Evolutionary conservation across 2,329 filamentous ascomycete species (phyloP).

Genomic region (Coniella lustricola): DNA sequence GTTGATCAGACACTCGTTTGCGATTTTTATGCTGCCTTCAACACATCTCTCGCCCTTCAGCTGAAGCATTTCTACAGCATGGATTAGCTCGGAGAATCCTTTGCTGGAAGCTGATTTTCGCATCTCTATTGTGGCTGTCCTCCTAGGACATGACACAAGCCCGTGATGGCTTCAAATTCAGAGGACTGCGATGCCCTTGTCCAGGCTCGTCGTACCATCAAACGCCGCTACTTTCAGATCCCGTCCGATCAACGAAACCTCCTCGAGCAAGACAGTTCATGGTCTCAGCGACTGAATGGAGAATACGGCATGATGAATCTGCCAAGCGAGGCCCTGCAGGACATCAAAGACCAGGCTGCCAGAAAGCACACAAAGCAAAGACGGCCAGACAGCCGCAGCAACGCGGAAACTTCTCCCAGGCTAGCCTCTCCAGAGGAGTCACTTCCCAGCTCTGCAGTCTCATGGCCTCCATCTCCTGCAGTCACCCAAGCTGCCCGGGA

Average conservation of each 20-base stretch:
- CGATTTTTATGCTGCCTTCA: no score
- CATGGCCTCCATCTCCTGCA: no score
- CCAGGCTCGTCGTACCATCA: conserved; percentile 29
- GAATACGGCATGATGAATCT: conserved; percentile 25
- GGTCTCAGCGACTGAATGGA: conserved; percentile 22
- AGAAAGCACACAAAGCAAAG: conserved; percentile 11
- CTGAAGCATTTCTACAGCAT: no score
- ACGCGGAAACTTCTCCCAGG: background rate
- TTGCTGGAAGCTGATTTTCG: no score
- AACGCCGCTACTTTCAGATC: conserved; percentile 35
- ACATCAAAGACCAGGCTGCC: conserved; percentile 19
- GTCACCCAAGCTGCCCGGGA: no score
- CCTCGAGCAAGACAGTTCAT: conserved; percentile 36
- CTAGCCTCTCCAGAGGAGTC: no score
- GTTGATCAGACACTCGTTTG: no score
- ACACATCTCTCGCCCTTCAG: no score
- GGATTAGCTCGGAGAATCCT: no score
- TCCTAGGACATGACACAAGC: background rate
- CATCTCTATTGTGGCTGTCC: background rate
- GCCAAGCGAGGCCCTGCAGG: conserved; percentile 26
- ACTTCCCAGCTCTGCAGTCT: no score
- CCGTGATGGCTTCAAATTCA: conserved; percentile 12
- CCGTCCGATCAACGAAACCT: conserved; percentile 42
- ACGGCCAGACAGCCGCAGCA: conserved; percentile 9
- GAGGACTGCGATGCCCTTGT: conserved; percentile 20